Conservation (phyloP, 805 yeast species). For the Saccharomycopsis vini region DNA sequence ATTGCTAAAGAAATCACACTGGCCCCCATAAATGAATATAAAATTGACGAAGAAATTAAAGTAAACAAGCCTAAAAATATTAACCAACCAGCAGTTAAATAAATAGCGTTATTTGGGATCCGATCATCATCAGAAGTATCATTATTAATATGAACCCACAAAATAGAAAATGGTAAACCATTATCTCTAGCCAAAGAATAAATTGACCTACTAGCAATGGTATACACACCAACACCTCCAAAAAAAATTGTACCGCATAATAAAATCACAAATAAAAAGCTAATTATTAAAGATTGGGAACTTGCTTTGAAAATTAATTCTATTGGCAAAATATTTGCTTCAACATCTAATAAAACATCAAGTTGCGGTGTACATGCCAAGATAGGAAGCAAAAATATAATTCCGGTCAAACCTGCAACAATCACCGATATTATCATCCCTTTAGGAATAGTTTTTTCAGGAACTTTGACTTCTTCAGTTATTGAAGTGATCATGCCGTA, state of each 20-base stretch:
- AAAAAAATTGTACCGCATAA: conserved; percentile 63
- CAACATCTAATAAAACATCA: conserved; percentile 42
- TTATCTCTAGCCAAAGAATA: conserved; percentile 78
- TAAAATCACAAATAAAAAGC: conserved; percentile 57
- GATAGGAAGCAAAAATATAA: conserved; percentile 64
- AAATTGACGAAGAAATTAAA: conserved; percentile 61
- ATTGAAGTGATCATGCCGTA: conserved; percentile 75
- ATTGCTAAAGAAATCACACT: conserved; percentile 67
- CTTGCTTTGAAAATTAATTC: conserved; percentile 66
- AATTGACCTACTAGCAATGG: conserved; percentile 77
- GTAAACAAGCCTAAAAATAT: conserved; percentile 55
- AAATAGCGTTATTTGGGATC: conserved; percentile 63
- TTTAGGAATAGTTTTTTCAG: conserved; percentile 66
- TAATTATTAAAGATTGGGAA: conserved; percentile 58
- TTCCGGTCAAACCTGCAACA: conserved; percentile 59
- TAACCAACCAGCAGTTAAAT: conserved; percentile 55
- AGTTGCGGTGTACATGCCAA: conserved; percentile 65
- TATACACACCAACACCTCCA: conserved; percentile 71
- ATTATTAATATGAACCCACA: conserved; percentile 60
- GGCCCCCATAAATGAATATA: conserved; percentile 77
- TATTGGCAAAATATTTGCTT: conserved; percentile 67
- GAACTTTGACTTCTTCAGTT: conserved; percentile 72
- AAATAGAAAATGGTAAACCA: conserved; percentile 56
- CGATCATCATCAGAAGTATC: conserved; percentile 43
- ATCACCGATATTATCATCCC: conserved; percentile 61